phyloP scores from a whole-genome alignment of 805 yeast species.

The Wickerhamia fluorescens region DNA sequence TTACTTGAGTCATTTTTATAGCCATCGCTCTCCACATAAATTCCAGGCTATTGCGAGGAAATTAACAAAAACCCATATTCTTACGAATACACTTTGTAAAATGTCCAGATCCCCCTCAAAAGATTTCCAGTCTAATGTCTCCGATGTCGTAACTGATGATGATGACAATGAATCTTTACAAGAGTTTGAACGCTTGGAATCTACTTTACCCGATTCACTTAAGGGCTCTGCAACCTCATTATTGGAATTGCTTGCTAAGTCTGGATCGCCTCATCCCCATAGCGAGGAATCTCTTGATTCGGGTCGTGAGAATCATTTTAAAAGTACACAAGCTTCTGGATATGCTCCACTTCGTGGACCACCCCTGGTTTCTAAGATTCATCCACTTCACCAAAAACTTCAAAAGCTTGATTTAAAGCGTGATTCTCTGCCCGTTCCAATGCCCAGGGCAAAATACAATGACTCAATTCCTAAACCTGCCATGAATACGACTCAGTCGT shows the following conservation, averaged over 20 bases:
- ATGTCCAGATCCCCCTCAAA: too few relatives aligned
- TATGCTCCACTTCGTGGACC: slow-evolving; percentile 1
- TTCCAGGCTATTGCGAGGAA: too few relatives aligned
- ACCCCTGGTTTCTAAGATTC: slow-evolving; percentile 6
- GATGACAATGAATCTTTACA: too few relatives aligned
- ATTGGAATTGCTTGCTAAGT: slow-evolving; percentile 23
- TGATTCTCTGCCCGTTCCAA: slow-evolving; percentile 42
- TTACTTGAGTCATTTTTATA: too few relatives aligned
- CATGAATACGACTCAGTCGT: slow-evolving; percentile 49
- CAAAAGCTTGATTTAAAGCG: slow-evolving; percentile 15
- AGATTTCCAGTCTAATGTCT: too few relatives aligned
- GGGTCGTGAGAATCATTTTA: slow-evolving; percentile 10
- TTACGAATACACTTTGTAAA: too few relatives aligned
- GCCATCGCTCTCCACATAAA: too few relatives aligned
- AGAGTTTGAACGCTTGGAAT: slow-evolving; percentile 37
- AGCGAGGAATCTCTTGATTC: slow-evolving; percentile 1
- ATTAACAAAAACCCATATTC: too few relatives aligned
- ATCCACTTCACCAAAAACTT: slow-evolving; percentile 21
- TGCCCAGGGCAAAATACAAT: slow-evolving; percentile 40
- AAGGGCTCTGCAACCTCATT: slow-evolving; percentile 33
- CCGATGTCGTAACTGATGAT: too few relatives aligned
- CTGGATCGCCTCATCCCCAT: slow-evolving; percentile 2
- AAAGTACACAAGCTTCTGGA: too few relatives aligned
- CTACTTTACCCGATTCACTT: slow-evolving; percentile 33
- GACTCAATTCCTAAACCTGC: slow-evolving; percentile 49